These are phyloP conservation scores for Eucalyptus regnans DNA, from an alignment of 345 rosid species.

Conservation along the genomic window DNA sequence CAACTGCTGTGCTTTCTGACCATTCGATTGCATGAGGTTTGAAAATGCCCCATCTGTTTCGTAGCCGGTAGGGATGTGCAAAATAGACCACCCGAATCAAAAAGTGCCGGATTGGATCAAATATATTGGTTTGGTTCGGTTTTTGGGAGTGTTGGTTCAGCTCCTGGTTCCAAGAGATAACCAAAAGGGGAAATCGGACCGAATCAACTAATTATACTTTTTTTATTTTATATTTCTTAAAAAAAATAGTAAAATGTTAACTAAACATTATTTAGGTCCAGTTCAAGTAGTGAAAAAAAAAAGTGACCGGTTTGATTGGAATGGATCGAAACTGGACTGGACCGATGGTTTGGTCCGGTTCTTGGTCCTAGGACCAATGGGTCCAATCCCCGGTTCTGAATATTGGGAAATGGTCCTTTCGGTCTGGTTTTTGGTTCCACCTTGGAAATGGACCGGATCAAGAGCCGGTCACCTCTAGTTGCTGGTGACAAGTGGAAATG, in stretches of 20 bases:
- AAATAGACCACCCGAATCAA: too few relatives aligned
- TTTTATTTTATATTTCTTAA: too few relatives aligned
- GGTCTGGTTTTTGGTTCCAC: fast-evolving
- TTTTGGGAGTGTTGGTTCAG: too few relatives aligned
- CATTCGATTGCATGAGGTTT: neutral
- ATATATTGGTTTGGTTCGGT: fast-evolving
- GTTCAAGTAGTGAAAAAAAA: too few relatives aligned
- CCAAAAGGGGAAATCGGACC: fast-evolving
- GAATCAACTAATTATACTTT: fast-evolving
- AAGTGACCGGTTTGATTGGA: fast-evolving
- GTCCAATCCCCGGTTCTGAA: fast-evolving
- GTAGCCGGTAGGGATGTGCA: fast-evolving
- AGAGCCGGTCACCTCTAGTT: too few relatives aligned
- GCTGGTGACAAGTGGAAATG: neutral
- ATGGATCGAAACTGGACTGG: fast-evolving
- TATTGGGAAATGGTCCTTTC: too few relatives aligned
- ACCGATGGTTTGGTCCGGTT: fast-evolving
- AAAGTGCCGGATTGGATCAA: fast-evolving
- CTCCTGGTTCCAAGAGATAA: too few relatives aligned
- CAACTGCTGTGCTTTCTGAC: neutral
- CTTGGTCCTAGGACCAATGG: fast-evolving
- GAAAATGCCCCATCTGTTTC: neutral
- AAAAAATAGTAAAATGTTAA: too few relatives aligned
- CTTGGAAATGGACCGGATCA: too few relatives aligned
- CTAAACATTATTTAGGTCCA: fast-evolving